These are phyloP conservation scores for Quercus glauca DNA, from an alignment of 306 rosid genomes.

Conservation along the genomic window DNA sequence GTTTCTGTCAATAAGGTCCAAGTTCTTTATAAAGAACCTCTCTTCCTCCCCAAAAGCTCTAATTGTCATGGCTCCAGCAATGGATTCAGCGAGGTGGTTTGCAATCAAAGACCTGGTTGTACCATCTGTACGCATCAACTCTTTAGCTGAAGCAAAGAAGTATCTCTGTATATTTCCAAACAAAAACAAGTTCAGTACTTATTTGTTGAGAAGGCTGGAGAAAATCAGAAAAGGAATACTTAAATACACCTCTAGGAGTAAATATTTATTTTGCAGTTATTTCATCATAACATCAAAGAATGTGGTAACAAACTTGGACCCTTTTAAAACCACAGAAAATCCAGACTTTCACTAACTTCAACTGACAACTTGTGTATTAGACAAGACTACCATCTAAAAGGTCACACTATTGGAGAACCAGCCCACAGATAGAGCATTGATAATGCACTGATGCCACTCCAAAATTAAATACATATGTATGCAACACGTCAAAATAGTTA, in stretches of 20 bases:
- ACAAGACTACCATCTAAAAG: not conserved
- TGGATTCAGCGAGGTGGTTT: slow-evolving; percentile 30
- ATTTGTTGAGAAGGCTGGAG: too few species aligned
- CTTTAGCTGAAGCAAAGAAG: slow-evolving; percentile 26
- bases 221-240: too few species aligned
- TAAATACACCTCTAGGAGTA: too few species aligned
- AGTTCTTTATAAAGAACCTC: slow-evolving; percentile 7
- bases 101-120: slow-evolving; percentile 33
- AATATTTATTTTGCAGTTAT: not conserved
- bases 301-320: not conserved
- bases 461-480: not conserved
- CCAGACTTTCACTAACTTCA: not conserved
- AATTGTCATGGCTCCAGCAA: slow-evolving; percentile 31
- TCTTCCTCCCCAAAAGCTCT: slow-evolving; percentile 31
- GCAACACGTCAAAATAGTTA: not conserved
- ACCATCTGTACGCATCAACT: slow-evolving; percentile 33
- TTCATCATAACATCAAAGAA: not conserved
- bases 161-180: slow-evolving; percentile 7
- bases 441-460: not conserved
- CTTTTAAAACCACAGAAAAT: not conserved
- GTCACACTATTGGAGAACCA: too few species aligned
- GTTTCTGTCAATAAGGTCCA: slow-evolving; percentile 25
- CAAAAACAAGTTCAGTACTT: not conserved
- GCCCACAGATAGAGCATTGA: too few species aligned
- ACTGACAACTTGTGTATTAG: not conserved